phyloP scores from a whole-genome alignment of 2,329 filamentous ascomycete species.

The Trichoderma atrobrunneum region DNA sequence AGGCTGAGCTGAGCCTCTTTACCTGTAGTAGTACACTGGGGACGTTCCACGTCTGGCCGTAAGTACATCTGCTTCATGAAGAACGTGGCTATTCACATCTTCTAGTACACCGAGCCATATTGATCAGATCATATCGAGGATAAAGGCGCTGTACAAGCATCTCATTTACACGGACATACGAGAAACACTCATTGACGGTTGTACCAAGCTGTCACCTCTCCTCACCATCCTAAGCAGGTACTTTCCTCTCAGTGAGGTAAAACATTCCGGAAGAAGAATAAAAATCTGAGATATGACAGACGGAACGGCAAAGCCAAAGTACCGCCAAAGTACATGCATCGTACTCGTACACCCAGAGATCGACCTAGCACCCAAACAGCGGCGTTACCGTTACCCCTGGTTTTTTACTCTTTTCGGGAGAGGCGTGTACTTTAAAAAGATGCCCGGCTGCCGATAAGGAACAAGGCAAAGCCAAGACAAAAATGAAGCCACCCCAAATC shows the following conservation, averaged over 20 bases:
- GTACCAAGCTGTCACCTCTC: not conserved
- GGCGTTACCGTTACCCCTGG: not conserved
- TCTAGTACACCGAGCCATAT: not conserved
- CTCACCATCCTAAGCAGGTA: not conserved
- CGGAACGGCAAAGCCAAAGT: not conserved
- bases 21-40: not conserved
- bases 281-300: conserved; percentile 7
- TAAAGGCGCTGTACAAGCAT: not conserved
- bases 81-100: not conserved
- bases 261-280: not conserved
- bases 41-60: not conserved
- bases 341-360: not conserved
- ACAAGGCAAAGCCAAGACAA: not conserved
- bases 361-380: not conserved
- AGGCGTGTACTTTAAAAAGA: not conserved
- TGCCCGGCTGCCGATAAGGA: not conserved
- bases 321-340: not conserved
- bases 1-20: not conserved
- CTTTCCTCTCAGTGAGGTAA: not conserved
- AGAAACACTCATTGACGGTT: not conserved
- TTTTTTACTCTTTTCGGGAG: not conserved
- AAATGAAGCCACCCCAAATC: not conserved
- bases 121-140: not conserved
- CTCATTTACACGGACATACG: not conserved
- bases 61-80: not conserved